Evolutionary conservation across 2,329 filamentous ascomycete species (phyloP), one percentile per base, ranked within the genome.

Genomic region (Ceratocystis huliohia): DNA sequence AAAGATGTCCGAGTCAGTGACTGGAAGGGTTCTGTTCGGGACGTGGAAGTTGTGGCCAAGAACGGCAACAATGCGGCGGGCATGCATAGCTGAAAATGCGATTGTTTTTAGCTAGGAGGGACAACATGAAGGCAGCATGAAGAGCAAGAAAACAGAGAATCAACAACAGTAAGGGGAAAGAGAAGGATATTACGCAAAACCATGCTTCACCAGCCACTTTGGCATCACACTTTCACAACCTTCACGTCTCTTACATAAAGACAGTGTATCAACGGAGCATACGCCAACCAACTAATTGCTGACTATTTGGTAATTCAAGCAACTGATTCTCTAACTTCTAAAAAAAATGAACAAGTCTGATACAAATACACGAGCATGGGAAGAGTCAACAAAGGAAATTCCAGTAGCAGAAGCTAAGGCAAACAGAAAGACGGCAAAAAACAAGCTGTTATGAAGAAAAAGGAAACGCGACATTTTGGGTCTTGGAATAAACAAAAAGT

Each of bases 21-120:
- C 75, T 96, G 89, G 88, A 96, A 96, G 78, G 93, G 94, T n/a
- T 84, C 86, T 15, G 91, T 97, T 3, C 84, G 88, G 71, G 93
- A 97, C 25, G 41, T 68, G 17, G 53, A 28, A 15, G 64, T 68
- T 22, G 56, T 65, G 37, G 56, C 64, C 20, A 33, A 46, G 15
- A 41, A 41, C 59, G 41, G 20, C 3, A 62, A 22, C 13, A 62
- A 45, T 10, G 2, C 25, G 33, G 13, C 17, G n/a, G 62, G 22
- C 33, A 6, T 17, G n/a, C n/a, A 64, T 6, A 46, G 25, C 33
- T 30, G 33, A 10, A 8, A 64, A 28, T 64, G 46, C 15, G 0
- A 17, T 1, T n/a, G 0, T n/a, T 33, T n/a, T 1, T 33, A 41
- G 57, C 57, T 28, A 44, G 57, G 37, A 61, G 28, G 6, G 33